Evolutionary conservation across 148 eudicot genomes (phyloP).

Genomic region (Persicaria maculosa): DNA sequence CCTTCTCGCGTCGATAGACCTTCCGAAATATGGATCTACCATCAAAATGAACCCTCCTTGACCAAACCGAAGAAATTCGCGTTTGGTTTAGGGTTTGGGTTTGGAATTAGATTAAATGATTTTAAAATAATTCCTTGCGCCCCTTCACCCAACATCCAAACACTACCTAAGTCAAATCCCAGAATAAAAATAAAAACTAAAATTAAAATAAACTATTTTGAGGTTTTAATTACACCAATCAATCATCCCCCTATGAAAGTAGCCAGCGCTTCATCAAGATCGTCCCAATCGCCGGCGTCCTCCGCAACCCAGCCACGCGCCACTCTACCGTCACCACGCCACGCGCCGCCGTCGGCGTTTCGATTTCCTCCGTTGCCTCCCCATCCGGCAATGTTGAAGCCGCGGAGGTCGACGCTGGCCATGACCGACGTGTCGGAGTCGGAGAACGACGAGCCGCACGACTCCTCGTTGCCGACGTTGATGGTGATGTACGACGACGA

Average conservation of each 20-base stretch:
- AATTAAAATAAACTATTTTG: neutral
- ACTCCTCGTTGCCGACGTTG: conserved; percentile 55
- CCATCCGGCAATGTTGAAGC: neutral
- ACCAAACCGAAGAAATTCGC: too few relatives aligned
- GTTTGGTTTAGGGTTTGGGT: too few relatives aligned
- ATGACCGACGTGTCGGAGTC: conserved; percentile 55
- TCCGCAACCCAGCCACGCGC: neutral
- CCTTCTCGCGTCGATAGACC: too few relatives aligned
- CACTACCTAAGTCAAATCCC: too few relatives aligned
- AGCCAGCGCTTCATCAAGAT: conserved; percentile 9
- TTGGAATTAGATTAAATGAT: too few relatives aligned
- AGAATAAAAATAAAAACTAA: too few relatives aligned
- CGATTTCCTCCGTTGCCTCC: neutral
- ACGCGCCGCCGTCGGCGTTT: neutral
- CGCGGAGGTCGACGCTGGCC: conserved; percentile 47
- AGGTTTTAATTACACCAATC: neutral
- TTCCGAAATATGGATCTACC: too few relatives aligned
- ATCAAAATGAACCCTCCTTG: too few relatives aligned
- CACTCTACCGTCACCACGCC: neutral
- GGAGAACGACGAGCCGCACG: conserved; percentile 68
- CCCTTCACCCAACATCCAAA: too few relatives aligned
- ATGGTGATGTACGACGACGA: conserved; percentile 51
- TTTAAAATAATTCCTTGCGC: too few relatives aligned
- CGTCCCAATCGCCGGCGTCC: neutral
- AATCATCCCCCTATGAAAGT: neutral